Evolutionary conservation across 163 green algal species (phyloP).

Genomic region (Chloroidium sp.): DNA sequence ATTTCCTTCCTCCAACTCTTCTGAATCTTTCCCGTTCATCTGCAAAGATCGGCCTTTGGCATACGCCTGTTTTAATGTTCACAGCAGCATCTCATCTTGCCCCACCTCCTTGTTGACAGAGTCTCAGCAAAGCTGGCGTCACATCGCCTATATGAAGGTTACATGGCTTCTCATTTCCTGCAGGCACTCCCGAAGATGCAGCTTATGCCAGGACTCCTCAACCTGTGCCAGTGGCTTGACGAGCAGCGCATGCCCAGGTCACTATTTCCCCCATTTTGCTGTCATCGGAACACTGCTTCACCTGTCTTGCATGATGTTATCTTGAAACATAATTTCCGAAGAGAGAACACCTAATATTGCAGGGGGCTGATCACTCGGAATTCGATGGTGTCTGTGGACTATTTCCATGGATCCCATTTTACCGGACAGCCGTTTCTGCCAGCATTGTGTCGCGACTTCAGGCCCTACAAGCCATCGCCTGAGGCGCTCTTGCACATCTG

Average conservation of each 20-base stretch:
- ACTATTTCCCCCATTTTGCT: background rate
- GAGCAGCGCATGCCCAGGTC: background rate
- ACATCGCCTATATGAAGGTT: too few species aligned
- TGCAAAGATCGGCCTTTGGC: too few species aligned
- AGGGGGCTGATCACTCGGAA: conserved; percentile 1
- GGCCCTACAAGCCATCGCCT: background rate
- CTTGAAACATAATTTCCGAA: too few species aligned
- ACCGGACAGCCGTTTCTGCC: background rate
- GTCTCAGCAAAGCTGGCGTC: too few species aligned
- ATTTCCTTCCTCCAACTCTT: background rate
- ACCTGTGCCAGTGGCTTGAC: background rate
- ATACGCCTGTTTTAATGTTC: too few species aligned
- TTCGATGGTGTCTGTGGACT: background rate
- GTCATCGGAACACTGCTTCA: background rate
- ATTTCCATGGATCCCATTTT: background rate
- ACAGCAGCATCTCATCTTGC: too few species aligned
- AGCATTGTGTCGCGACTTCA: background rate
- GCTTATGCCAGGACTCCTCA: background rate
- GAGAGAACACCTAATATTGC: background rate
- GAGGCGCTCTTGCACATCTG: background rate
- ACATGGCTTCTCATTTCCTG: background rate
- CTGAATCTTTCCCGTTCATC: too few species aligned
- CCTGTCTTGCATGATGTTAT: too few species aligned
- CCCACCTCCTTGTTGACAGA: too few species aligned
- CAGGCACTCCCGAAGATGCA: background rate